Conservation (phyloP, 2,329 filamentous ascomycete species). For the Scytalidium sp. region DNA sequence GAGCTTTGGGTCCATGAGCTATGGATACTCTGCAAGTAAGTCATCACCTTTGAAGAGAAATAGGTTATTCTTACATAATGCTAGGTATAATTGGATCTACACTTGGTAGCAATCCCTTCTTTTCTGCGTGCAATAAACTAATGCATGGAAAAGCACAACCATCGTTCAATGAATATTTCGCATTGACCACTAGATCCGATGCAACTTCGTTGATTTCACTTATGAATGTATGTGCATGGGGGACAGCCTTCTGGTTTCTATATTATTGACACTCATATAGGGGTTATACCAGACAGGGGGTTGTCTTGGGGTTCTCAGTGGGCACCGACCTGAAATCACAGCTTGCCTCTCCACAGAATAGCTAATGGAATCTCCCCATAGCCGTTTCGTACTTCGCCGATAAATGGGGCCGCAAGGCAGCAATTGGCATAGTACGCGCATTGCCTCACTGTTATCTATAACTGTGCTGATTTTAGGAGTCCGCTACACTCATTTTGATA, state of each 20-base stretch:
- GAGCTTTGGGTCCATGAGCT: not conserved
- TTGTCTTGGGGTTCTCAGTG: not conserved
- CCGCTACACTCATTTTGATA: slow-evolving; percentile 8
- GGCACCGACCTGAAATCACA: too few species aligned
- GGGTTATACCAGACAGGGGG: slow-evolving; percentile 1
- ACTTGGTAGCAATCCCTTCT: not conserved
- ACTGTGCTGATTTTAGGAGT: too few species aligned
- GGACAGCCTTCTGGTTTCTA: too few species aligned
- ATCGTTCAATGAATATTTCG: slow-evolving; percentile 1
- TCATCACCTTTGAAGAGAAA: not conserved
- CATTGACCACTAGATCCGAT: not conserved
- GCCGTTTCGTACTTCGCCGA: not conserved
- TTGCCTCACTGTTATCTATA: too few species aligned
- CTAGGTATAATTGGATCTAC: slow-evolving; percentile 3
- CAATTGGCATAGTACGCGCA: not conserved
- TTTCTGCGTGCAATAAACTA: not conserved
- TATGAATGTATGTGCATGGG: slow-evolving; percentile 1
- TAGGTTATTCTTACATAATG: too few species aligned
- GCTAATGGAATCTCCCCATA: too few species aligned
- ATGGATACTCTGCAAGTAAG: not conserved
- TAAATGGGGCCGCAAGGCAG: slow-evolving; percentile 2
- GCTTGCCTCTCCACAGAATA: too few species aligned
- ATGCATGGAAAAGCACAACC: slow-evolving; percentile 1
- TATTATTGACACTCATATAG: too few species aligned
- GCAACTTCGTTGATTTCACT: not conserved